Evolutionary conservation across 805 yeast genomes (phyloP).

Genomic region (Kazachstania africana): DNA sequence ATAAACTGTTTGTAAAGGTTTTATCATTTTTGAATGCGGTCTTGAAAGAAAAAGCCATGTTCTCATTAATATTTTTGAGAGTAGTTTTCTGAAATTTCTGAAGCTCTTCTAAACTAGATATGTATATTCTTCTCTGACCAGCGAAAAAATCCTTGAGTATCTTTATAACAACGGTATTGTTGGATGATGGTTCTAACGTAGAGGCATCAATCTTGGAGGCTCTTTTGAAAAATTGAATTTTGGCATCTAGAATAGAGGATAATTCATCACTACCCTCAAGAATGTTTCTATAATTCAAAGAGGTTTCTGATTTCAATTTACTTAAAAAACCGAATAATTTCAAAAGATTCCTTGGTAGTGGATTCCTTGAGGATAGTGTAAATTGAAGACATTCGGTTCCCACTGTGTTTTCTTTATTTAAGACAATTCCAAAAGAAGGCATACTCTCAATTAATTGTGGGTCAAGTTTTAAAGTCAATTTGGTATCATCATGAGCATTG

Average conservation of each 20-base stretch:
- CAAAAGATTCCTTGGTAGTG: slow-evolving; percentile 36
- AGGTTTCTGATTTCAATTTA: slow-evolving; percentile 37
- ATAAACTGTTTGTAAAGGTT: slow-evolving; percentile 40
- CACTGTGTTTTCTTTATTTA: slow-evolving; percentile 28
- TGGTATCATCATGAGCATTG: slow-evolving; percentile 47
- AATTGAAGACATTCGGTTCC: slow-evolving; percentile 30
- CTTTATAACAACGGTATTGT: slow-evolving; percentile 15
- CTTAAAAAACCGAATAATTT: slow-evolving; percentile 45
- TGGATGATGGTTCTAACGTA: slow-evolving; percentile 12
- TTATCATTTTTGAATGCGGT: slow-evolving; percentile 44
- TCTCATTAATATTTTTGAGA: slow-evolving; percentile 33
- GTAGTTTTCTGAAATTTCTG: slow-evolving; percentile 23
- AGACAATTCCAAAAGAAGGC: slow-evolving; percentile 25
- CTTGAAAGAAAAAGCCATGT: slow-evolving; percentile 36
- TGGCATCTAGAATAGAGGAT: slow-evolving; percentile 39
- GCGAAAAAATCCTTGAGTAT: slow-evolving; percentile 35
- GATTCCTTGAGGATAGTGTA: slow-evolving; percentile 23
- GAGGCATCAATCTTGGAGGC: slow-evolving; percentile 15
- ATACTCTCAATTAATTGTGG: slow-evolving; percentile 21
- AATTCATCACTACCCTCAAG: slow-evolving; percentile 52
- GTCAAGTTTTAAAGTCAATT: slow-evolving; percentile 47
- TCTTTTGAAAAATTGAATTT: slow-evolving; percentile 31
- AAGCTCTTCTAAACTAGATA: slow-evolving; percentile 30
- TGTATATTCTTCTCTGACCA: slow-evolving; percentile 39
- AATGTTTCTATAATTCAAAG: slow-evolving; percentile 39